A percentile compares a stretch with the other conserved stretches of the same genome.
Evolutionary conservation across 805 yeast species (phyloP).

Genomic region (Candida silvicultrix): DNA sequence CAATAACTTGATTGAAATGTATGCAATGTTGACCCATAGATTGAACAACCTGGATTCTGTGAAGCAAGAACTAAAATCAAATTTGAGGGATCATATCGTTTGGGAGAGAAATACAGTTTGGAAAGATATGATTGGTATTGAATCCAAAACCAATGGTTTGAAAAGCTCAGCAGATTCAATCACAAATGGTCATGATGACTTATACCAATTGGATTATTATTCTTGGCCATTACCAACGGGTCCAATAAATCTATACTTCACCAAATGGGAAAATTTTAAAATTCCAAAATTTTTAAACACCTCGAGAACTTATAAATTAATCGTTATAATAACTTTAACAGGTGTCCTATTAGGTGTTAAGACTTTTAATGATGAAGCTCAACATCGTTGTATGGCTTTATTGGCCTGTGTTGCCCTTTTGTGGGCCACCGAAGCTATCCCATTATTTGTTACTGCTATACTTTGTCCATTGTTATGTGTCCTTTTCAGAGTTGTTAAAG

Average conservation of each 20-base stretch:
- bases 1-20: conserved; percentile 43
- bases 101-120: conserved; percentile 97
- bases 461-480: conserved; percentile 79
- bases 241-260: conserved; percentile 19
- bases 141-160: conserved; percentile 47
- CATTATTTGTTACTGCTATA: conserved; percentile 86
- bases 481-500: conserved; percentile 54
- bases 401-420: conserved; percentile 60
- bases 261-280: conserved; percentile 24
- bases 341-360: conserved; percentile 49
- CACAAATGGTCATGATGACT: conserved; percentile 24
- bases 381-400: conserved; percentile 60
- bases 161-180: conserved; percentile 30
- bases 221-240: conserved; percentile 24
- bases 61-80: conserved; percentile 49
- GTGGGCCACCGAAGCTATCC: conserved; percentile 96
- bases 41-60: conserved; percentile 33
- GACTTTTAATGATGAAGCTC: conserved; percentile 55
- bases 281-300: conserved; percentile 45
- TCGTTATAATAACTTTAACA: conserved; percentile 44
- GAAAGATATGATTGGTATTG: conserved; percentile 90
- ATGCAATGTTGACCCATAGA: conserved; percentile 41
- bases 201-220: conserved; percentile 28
- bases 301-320: conserved; percentile 41
- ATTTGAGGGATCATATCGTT: conserved; percentile 82